Conservation (phyloP, 129 eudicot species). For the Saussurea involucrata region DNA sequence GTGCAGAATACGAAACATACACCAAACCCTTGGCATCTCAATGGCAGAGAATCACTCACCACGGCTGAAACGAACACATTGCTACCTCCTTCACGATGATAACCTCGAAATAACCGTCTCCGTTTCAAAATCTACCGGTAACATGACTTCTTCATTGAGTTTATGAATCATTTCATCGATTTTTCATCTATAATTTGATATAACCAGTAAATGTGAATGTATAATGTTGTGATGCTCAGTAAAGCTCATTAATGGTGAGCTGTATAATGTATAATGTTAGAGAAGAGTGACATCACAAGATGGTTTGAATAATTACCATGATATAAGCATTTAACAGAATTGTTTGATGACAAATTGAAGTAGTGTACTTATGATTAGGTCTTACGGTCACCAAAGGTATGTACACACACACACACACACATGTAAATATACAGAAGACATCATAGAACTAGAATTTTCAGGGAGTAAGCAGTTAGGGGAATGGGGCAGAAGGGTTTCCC, state of each 20-base stretch:
- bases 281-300: background rate
- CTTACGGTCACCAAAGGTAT: background rate
- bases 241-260: background rate
- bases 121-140: conserved; percentile 2
- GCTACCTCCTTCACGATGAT: background rate
- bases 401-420: too few relatives aligned
- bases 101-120: background rate
- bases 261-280: too few relatives aligned
- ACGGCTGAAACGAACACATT: background rate
- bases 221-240: background rate
- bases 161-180: background rate
- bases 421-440: background rate
- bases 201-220: background rate
- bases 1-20: background rate
- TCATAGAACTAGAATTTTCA: background rate
- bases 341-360: background rate
- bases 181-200: background rate
- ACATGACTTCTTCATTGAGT: background rate
- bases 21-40: background rate
- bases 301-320: background rate
- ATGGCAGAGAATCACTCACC: background rate
- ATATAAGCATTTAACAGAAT: background rate
- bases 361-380: background rate
- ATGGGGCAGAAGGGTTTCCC: background rate
- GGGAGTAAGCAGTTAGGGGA: background rate